phyloP scores from a whole-genome alignment of 768 basidiomycete species.

The Boletus fagicola region DNA sequence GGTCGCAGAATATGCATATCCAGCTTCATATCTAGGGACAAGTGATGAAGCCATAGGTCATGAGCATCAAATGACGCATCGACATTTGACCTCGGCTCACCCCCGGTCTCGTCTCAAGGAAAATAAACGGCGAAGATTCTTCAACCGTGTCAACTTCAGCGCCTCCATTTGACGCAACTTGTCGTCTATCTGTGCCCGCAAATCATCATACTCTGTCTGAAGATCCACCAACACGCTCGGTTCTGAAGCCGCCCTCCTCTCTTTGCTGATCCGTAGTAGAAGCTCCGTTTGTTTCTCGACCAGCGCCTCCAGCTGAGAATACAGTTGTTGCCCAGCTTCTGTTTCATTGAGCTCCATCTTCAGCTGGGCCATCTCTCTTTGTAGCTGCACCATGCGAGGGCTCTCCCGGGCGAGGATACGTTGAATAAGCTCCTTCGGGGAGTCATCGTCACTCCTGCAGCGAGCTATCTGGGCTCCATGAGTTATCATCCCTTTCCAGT shows the following conservation, averaged over 20 bases:
- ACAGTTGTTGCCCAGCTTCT: slow-evolving; percentile 2
- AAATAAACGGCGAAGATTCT: not conserved
- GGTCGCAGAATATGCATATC: not conserved
- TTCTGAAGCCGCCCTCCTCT: slow-evolving; percentile 3
- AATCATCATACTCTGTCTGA: not conserved
- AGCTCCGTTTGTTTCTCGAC: slow-evolving; percentile 9
- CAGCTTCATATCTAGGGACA: not conserved
- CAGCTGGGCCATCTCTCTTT: not conserved
- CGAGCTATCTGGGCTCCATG: too few species aligned
- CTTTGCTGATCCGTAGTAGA: slow-evolving; percentile 6
- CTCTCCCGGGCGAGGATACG: too few species aligned
- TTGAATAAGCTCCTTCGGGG: too few species aligned
- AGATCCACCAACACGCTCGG: not conserved
- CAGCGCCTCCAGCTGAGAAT: slow-evolving; percentile 4
- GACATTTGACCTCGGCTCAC: not conserved
- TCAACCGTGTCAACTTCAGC: slow-evolving; percentile 7
- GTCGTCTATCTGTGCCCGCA: slow-evolving; percentile 8
- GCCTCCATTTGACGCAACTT: slow-evolving; percentile 2
- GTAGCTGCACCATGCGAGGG: not conserved
- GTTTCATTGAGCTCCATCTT: slow-evolving; percentile 13
- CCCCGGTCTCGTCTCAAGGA: not conserved
- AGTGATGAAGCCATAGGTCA: not conserved
- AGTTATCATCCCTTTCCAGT: too few species aligned
- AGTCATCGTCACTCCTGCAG: too few species aligned
- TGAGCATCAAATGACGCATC: not conserved